Percentiles rank a stretch among this genome's conserved stretches.
phyloP scores from a whole-genome alignment of 352 stramenopile species.

The Globisporangium apiculatum region DNA sequence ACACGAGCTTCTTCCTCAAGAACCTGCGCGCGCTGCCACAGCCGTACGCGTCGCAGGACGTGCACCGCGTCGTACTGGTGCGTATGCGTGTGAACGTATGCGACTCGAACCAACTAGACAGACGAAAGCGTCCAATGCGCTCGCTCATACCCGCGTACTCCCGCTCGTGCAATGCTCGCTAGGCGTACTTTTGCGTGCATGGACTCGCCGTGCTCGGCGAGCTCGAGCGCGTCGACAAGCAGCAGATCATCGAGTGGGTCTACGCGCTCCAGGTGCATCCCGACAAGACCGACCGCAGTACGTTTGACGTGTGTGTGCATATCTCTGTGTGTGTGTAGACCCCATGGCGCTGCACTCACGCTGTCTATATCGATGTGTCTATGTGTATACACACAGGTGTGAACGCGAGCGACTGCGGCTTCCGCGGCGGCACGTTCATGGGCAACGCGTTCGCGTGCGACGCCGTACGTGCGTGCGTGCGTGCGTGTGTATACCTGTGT shows the following conservation, averaged over 20 bases:
- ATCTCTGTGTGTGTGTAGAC: too few relatives aligned
- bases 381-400: constrained; percentile 10
- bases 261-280: constrained; percentile 78
- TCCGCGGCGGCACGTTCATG: constrained; percentile 58
- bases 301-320: not conserved
- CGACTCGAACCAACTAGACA: too few relatives aligned
- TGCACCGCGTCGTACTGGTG: constrained; percentile 72
- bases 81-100: constrained; percentile 3
- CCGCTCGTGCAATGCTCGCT: not conserved
- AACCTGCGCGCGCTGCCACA: constrained; percentile 61
- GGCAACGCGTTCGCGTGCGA: constrained; percentile 50
- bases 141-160: too few relatives aligned
- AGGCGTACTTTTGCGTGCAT: constrained; percentile 84
- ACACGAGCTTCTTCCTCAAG: constrained; percentile 76
- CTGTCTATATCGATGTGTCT: not conserved
- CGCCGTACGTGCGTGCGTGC: constrained; percentile 15
- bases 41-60: constrained; percentile 76
- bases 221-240: constrained; percentile 60
- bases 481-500: too few relatives aligned
- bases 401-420: constrained; percentile 68
- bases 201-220: constrained; percentile 75
- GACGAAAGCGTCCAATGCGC: too few relatives aligned
- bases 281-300: constrained; percentile 51
- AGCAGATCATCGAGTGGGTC: constrained; percentile 80
- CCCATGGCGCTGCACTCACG: too few relatives aligned